Evolutionary conservation across 768 basidiomycete genomes (phyloP), one percentile per base, ranked within the genome.

Genomic region (Ramaria sp.): DNA sequence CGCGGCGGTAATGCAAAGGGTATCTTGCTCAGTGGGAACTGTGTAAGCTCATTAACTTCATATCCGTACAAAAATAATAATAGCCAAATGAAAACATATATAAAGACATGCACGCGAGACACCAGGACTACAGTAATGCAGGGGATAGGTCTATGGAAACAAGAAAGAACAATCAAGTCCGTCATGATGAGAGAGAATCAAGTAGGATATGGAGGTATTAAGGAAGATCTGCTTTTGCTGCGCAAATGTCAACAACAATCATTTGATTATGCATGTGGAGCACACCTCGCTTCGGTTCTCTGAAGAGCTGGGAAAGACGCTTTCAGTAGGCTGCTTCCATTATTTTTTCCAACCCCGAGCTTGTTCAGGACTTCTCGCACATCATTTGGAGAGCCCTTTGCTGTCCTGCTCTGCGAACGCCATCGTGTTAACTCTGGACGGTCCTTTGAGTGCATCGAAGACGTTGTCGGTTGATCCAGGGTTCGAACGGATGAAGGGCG

Each of bases 181-280:
- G 42, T 9, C 42, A 10, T 43, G n/a, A 81, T 58, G 94, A 96
- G 65, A 78, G 91, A 42, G 81, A 80, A 5, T 91, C 84, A 69
- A 94, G 92, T 87, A 78, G 87, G 4, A 82, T 89, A 62, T 75
- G 86, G 58, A 88, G 91, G 64, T 91, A 93, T 65, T 83, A 88
- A 63, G 81, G 88, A 20, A 65, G 77, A 31, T 64, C 75, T 42
- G 63, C 72, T 57, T 72, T 71, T 30, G 51, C 66, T 51, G 56
- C 41, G 47, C 39, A 59, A 30, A 9, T 39, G 34, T 37, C 50
- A 49, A 34, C 15, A 43, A 4, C 11, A 12, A 22, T 13, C 17
- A 24, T 30, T 46, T 20, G 38, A 27, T 1, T 24, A 50, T 10
- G 34, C 19, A 30, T 30, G 59, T 59, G 20, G 54, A 43, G 62